Evolutionary conservation across 2,329 filamentous ascomycete genomes (phyloP).

Genomic region (Scedosporium dehoogii): DNA sequence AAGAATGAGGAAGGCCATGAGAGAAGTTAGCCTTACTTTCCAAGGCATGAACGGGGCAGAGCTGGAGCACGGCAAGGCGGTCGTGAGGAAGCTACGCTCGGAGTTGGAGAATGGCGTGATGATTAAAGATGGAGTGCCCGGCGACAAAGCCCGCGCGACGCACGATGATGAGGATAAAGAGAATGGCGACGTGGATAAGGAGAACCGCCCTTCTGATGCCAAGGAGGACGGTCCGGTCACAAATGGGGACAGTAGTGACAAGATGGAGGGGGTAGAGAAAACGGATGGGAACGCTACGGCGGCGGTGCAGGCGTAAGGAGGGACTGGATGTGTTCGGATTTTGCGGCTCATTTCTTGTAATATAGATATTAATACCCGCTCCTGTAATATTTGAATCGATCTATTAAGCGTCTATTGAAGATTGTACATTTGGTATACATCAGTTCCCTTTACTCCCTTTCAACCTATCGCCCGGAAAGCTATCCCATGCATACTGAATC

Average conservation of each 20-base stretch:
- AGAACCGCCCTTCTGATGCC: slow-evolving; percentile 26
- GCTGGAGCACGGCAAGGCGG: slow-evolving; percentile 16
- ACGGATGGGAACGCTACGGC: neutral
- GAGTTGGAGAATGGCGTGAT: slow-evolving; percentile 23
- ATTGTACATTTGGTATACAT: slow-evolving; percentile 2
- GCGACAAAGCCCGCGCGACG: slow-evolving; percentile 29
- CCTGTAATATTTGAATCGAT: neutral
- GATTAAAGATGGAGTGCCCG: slow-evolving; percentile 36
- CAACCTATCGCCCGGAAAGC: too few species aligned
- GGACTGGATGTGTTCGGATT: neutral
- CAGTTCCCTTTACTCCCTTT: neutral
- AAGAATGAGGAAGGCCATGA: slow-evolving; percentile 45
- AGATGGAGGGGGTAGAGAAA: slow-evolving; percentile 10
- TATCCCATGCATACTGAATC: too few species aligned
- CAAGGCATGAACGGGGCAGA: slow-evolving; percentile 19
- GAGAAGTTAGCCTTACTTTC: slow-evolving; percentile 33
- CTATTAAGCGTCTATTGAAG: neutral
- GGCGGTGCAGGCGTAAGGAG: neutral
- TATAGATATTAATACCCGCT: slow-evolving; percentile 2
- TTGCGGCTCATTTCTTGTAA: slow-evolving; percentile 4
- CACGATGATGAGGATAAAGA: slow-evolving; percentile 19
- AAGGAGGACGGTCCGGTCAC: slow-evolving; percentile 8
- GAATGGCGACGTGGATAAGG: slow-evolving; percentile 33
- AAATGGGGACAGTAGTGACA: slow-evolving; percentile 7
- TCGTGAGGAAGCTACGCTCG: slow-evolving; percentile 4